Base-by-base conservation (phyloP, 1,284 basidiomycete species). In the Dichomitus squalens region DNA sequence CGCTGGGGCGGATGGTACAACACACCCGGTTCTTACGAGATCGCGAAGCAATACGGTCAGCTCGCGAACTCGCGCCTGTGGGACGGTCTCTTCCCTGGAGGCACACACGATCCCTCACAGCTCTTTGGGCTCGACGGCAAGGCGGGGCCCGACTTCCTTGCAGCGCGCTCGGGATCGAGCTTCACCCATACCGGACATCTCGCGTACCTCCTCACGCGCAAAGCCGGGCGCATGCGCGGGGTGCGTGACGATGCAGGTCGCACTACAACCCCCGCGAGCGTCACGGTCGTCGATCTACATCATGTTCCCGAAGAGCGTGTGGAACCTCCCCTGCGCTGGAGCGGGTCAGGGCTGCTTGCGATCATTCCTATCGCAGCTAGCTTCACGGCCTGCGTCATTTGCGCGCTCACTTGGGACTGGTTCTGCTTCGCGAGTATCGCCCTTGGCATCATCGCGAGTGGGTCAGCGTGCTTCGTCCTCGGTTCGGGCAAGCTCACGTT, bases 1-100 rank as follows among this genome's bases (percentile, higher is more conserved):
- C 40, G 49, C 12, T 55, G 44, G 52, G 49, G 54, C n/a, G 57
- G 53, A 4, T 59, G 57, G 53, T 59, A 59, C 34, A 59, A 55
- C 33, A 46, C 50, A 3, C 57, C 53, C n/a, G 57, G 53, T 4
- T 48, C 49, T 33, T 55, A 55, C 35, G 53, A 52, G 49, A 47
- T 55, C 43, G 53, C 49, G 12, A 43, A 44, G 21, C 49, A 44
- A 5, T 55, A 55, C 43, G 57, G 53, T 6, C 53, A 49, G 44
- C 49, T 55, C 33, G 49, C 49, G 2, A 33, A 39, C 29, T 52
- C 49, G 18, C 36, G 35, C 18, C 52, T 55, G 43, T 59, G 53
- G 57, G 57, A 59, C 18, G 44, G 53, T 4, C 57, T 55, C 38
- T 55, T 47, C 49, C 57, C 53, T 3, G 57, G 53, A 7, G 49